A percentile compares a stretch with the other conserved stretches of the same genome.
These are phyloP conservation scores for Magnolia officinalis DNA, from an alignment of 164 flowering plant species.

Conservation along the genomic window DNA sequence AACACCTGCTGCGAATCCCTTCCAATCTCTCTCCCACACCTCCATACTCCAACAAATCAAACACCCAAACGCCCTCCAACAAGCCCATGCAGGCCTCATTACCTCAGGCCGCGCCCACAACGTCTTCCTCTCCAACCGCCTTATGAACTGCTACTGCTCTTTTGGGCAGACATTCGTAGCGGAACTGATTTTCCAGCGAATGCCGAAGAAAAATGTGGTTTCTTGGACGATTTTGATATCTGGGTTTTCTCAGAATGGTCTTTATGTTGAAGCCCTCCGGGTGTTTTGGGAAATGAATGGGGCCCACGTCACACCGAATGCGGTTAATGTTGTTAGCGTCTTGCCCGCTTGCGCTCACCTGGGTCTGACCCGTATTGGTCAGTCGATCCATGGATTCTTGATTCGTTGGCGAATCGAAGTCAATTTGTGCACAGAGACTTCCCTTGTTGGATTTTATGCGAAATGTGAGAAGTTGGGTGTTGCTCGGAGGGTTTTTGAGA, in stretches of 20 bases:
- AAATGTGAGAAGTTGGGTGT: slow-evolving; percentile 24
- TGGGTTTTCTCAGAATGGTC: slow-evolving; percentile 27
- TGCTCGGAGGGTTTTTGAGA: slow-evolving; percentile 30
- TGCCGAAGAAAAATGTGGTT: slow-evolving; percentile 29
- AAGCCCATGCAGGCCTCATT: slow-evolving; percentile 32
- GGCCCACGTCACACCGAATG: slow-evolving; percentile 30
- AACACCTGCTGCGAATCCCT: not conserved
- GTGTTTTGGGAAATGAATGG: slow-evolving; percentile 29
- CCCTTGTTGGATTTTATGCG: slow-evolving; percentile 33
- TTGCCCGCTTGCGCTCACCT: slow-evolving; percentile 35
- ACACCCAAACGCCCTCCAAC: slow-evolving; percentile 27
- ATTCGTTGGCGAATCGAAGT: slow-evolving; percentile 21
- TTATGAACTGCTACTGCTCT: slow-evolving; percentile 32
- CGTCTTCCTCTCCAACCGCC: slow-evolving; percentile 33
- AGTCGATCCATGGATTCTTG: slow-evolving; percentile 34
- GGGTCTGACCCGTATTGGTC: slow-evolving; percentile 29
- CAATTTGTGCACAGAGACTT: slow-evolving; percentile 43
- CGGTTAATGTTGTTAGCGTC: slow-evolving; percentile 30
- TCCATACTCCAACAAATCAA: slow-evolving; percentile 26
- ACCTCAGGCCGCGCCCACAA: slow-evolving; percentile 24
- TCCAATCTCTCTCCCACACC: slow-evolving; percentile 16
- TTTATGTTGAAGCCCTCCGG: slow-evolving; percentile 20
- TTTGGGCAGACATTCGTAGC: slow-evolving; percentile 19
- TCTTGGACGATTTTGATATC: slow-evolving; percentile 45
- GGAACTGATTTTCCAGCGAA: slow-evolving; percentile 22